Evolutionary conservation across 2,329 filamentous ascomycete genomes (phyloP).

Genomic region (Cadophora sp.): DNA sequence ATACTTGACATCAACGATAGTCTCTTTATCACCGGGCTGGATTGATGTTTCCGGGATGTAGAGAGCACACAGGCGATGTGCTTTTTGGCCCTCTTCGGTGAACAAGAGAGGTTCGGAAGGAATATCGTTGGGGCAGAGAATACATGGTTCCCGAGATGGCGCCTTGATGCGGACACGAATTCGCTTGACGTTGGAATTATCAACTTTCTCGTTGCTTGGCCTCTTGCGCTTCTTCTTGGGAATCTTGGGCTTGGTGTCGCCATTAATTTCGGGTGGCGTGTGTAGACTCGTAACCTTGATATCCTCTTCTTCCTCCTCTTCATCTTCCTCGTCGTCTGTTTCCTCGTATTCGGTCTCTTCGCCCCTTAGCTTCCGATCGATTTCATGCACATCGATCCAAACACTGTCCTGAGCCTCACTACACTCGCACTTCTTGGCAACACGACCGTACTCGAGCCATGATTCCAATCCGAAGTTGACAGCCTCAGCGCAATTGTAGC

Average conservation of each 20-base stretch:
- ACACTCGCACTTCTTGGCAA: slow-evolving; percentile 96
- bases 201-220: slow-evolving; percentile 52
- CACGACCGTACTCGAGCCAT: slow-evolving; percentile 93
- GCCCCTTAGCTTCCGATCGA: slow-evolving; percentile 90
- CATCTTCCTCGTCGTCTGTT: slow-evolving; percentile 73
- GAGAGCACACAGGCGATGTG: slow-evolving; percentile 86
- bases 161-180: slow-evolving; percentile 74
- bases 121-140: slow-evolving; percentile 91
- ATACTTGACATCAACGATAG: slow-evolving; percentile 77
- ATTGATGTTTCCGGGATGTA: slow-evolving; percentile 95
- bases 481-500: slow-evolving; percentile 98
- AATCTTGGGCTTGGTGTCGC: slow-evolving; percentile 71
- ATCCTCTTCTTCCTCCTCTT: slow-evolving; percentile 67
- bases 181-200: slow-evolving; percentile 66
- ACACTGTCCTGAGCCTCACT: slow-evolving; percentile 95
- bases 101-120: slow-evolving; percentile 81
- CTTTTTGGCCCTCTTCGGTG: slow-evolving; percentile 86
- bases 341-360: slow-evolving; percentile 87
- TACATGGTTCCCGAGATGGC: slow-evolving; percentile 79
- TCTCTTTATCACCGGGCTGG: slow-evolving; percentile 72
- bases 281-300: slow-evolving; percentile 73
- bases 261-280: slow-evolving; percentile 75
- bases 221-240: slow-evolving; percentile 73
- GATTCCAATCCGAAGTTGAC: slow-evolving; percentile 97
- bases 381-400: slow-evolving; percentile 96